Evolutionary conservation across 352 stramenopile genomes (phyloP), one percentile per base, ranked within the genome.

Genomic region (Phytophthora litchii): DNA sequence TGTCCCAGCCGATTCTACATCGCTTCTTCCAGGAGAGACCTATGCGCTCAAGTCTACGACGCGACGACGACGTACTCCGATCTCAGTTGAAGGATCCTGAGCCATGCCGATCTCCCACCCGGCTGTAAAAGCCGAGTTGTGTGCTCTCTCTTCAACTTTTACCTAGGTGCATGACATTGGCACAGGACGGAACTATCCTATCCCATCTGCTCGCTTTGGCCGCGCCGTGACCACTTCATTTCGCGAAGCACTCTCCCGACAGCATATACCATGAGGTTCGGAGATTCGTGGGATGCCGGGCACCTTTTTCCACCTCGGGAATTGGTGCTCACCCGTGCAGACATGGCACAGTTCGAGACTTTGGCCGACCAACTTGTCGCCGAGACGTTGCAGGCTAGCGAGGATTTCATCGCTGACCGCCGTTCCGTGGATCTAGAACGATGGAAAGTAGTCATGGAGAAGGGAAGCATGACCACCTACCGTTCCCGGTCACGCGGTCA

Each of bases 211-310:
- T 37, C 4, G 20, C 34, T 23, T 27, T 27, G 23, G 23, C 23
- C 14, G 23, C 20, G 10, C 32, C n/a, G 7, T 13, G 34, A 9
- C 3, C 35, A 32, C n/a, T 40, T 58, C 63, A 72, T 45, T 72
- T 64, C 38, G 34, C 38, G n/a, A 71, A 67, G 52, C 45, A 23
- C 58, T 65, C 31, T 60, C 38, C 9, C n/a, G 9, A 20, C 8
- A 50, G 38, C 16, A 56, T 21, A 38, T 20, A 60, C 14, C 37
- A 72, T 75, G 66, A 49, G 52, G 36, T 75, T 75, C 51, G 51
- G 47, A 65, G 36, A 67, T 38, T 64, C 66, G n/a, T 75, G 66
- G 66, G 66, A 75, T 49, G 66, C 66, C 23, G 62, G 62, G 1
- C 53, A 75, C 41, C 35, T 70, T 20, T 76, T 72, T 27, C 67